phyloP scores from a whole-genome alignment of 2,329 filamentous ascomycete genomes.

The Erysiphe pisi region DNA sequence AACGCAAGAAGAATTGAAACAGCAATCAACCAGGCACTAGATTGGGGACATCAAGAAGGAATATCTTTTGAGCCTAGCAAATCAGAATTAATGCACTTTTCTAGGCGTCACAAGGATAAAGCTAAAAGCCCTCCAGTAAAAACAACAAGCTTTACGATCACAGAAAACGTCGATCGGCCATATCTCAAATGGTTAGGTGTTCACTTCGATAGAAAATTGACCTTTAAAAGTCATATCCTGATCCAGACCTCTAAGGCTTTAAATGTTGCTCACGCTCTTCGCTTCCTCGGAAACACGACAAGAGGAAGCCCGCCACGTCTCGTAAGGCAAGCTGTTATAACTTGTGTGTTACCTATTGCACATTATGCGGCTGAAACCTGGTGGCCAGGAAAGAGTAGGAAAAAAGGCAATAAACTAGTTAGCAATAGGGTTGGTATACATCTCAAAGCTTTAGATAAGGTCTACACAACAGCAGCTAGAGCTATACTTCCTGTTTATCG shows the following conservation, averaged over 20 bases:
- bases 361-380: constrained; percentile 5
- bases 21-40: no score
- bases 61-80: neutral
- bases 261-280: neutral
- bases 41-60: neutral
- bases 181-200: neutral
- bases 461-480: neutral
- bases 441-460: neutral
- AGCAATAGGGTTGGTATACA: neutral
- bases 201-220: neutral
- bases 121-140: neutral
- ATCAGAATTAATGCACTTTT: neutral
- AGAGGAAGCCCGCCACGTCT: neutral
- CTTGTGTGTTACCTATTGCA: neutral
- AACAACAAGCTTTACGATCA: neutral
- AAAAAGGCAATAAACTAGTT: neutral
- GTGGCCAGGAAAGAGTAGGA: neutral
- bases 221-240: neutral
- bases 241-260: neutral
- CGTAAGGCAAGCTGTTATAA: neutral
- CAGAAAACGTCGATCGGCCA: neutral
- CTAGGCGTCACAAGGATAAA: neutral
- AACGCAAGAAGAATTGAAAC: no score
- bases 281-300: neutral
- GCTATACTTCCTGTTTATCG: neutral